phyloP scores from a whole-genome alignment of 345 rosid genomes.

The Pelargonium nanum region DNA sequence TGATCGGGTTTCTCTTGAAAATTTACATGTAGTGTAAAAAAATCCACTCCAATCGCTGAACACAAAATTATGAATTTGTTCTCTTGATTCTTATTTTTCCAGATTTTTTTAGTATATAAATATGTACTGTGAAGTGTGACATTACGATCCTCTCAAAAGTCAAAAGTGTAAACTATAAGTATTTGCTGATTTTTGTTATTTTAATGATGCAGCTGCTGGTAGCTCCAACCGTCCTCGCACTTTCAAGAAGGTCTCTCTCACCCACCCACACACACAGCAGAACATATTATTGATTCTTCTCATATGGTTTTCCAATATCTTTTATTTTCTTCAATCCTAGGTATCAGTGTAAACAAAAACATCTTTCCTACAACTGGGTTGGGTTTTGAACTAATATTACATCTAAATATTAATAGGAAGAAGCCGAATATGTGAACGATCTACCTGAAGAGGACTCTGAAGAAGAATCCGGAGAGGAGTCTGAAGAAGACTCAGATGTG shows the following conservation, averaged over 20 bases:
- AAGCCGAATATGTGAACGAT: constrained; percentile 44
- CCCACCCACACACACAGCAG: background rate
- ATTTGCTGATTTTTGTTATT: constrained; percentile 1
- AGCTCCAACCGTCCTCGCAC: constrained; percentile 73
- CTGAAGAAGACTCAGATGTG: constrained; percentile 37
- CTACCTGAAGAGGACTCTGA: constrained; percentile 48
- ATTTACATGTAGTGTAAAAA: too few species aligned
- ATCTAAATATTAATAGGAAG: background rate
- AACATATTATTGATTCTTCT: background rate
- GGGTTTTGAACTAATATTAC: too few species aligned
- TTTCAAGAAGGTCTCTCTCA: constrained; percentile 48
- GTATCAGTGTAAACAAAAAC: background rate
- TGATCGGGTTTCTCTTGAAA: too few species aligned
- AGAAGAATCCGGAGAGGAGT: constrained; percentile 46
- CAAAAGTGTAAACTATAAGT: too few species aligned
- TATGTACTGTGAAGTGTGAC: too few species aligned
- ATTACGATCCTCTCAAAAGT: too few species aligned
- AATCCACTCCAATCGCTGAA: too few species aligned
- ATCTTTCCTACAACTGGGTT: too few species aligned
- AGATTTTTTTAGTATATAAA: too few species aligned
- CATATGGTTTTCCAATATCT: background rate
- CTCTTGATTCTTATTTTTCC: too few species aligned
- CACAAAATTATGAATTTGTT: too few species aligned
- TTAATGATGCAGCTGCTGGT: constrained; percentile 63
- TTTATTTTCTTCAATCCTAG: background rate